phyloP scores from a whole-genome alignment of 345 rosid genomes.

The Citrus mangshanensis region DNA sequence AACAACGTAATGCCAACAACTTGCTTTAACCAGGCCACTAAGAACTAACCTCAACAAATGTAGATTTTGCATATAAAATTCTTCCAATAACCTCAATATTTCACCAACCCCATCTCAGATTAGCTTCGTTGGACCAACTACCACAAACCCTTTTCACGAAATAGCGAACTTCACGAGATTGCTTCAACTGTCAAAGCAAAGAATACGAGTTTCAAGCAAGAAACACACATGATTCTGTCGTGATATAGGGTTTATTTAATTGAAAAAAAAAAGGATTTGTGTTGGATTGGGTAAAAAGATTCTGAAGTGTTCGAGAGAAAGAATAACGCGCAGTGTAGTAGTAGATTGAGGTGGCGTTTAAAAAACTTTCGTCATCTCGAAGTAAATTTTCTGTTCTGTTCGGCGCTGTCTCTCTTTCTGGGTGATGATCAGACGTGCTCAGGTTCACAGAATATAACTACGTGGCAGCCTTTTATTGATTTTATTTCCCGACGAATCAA shows the following conservation, averaged over 20 bases:
- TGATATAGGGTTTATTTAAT: constrained; percentile 10
- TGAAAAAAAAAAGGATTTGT: background rate
- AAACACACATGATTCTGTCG: constrained; percentile 19
- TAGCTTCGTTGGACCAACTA: background rate
- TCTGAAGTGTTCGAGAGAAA: background rate
- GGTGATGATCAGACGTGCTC: background rate
- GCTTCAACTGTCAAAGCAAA: background rate
- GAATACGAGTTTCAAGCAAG: background rate
- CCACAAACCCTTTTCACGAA: constrained; percentile 16
- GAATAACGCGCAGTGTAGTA: background rate
- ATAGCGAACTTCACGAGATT: constrained; percentile 13
- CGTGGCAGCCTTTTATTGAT: background rate
- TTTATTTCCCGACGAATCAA: background rate
- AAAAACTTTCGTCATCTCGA: background rate
- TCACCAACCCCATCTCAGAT: constrained; percentile 20
- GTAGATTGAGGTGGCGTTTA: background rate
- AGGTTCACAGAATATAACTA: background rate
- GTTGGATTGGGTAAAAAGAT: background rate
- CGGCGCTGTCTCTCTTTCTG: background rate
- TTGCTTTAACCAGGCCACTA: constrained; percentile 4
- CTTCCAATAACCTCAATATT: constrained; percentile 7
- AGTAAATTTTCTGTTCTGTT: background rate
- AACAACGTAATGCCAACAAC: background rate
- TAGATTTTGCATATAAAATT: background rate
- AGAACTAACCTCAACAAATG: constrained; percentile 13